Conservation (phyloP, 2,329 filamentous ascomycete genomes). For the Fusarium decemcellulare region DNA sequence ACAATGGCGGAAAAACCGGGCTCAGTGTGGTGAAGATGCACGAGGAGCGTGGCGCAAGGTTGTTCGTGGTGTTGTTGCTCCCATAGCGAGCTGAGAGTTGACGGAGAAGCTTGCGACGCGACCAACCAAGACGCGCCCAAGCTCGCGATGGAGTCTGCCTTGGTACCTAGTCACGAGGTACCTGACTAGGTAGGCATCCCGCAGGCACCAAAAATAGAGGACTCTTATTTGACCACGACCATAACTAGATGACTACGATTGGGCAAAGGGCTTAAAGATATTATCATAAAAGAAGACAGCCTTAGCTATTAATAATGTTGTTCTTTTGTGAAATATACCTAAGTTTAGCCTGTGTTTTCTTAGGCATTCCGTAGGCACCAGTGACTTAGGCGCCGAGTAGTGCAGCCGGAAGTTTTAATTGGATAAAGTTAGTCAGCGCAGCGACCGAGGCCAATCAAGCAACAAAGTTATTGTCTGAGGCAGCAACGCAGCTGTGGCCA, state of each 20-base stretch:
- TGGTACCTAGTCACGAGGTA: constrained; percentile 48
- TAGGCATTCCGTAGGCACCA: constrained; percentile 45
- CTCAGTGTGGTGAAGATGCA: constrained; percentile 21
- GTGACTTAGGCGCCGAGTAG: constrained; percentile 29
- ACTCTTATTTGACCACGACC: too few species aligned
- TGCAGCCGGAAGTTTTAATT: constrained; percentile 43
- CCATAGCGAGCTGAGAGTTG: constrained; percentile 34
- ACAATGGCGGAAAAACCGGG: constrained; percentile 13
- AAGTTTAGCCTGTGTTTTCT: too few species aligned
- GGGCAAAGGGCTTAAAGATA: too few species aligned
- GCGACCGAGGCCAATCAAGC: constrained; percentile 47
- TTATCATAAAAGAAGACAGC: too few species aligned
- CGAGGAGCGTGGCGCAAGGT: constrained; percentile 40
- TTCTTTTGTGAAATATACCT: too few species aligned
- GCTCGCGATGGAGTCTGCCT: constrained; percentile 41
- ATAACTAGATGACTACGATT: too few species aligned
- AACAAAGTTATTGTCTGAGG: constrained; percentile 52
- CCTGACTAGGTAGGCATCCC: constrained; percentile 40
- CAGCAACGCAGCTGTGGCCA: constrained; percentile 49
- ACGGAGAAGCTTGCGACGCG: constrained; percentile 45
- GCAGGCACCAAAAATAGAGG: constrained; percentile 39
- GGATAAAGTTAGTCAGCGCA: constrained; percentile 46
- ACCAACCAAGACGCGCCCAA: constrained; percentile 41
- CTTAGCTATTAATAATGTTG: constrained; percentile 20
- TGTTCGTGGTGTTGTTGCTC: constrained; percentile 28